Conservation (phyloP, 1,139 yeast species). For the Suhomyces bribrorum region DNA sequence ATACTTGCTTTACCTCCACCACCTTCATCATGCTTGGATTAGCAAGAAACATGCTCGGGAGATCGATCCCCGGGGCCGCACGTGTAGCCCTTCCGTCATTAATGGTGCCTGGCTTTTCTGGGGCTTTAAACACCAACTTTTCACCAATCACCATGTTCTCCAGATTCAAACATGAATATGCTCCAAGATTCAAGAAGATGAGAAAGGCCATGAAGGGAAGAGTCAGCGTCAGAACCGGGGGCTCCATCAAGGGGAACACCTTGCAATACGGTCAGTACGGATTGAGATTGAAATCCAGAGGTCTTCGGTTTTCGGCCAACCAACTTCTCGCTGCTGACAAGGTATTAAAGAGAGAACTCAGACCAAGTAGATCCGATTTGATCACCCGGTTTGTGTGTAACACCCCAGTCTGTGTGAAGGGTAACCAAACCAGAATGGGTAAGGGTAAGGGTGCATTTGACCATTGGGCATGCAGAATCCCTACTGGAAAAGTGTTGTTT, state of each 20-base stretch:
- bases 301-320: conserved; percentile 82
- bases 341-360: conserved; percentile 76
- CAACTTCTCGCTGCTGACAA: conserved; percentile 91
- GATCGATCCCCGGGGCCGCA: conserved; percentile 6
- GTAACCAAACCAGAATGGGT: conserved; percentile 99
- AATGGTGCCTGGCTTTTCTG: conserved; percentile 1
- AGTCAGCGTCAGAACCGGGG: conserved; percentile 93
- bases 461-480: conserved; percentile 95
- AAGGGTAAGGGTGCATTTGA: conserved; percentile 98
- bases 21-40: conserved; percentile 10
- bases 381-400: conserved; percentile 83
- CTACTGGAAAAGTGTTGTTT: conserved; percentile 90
- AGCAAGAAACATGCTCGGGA: conserved; percentile 10
- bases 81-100: conserved; percentile 4
- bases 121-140: conserved; percentile 1
- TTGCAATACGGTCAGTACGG: conserved; percentile 84
- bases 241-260: conserved; percentile 85
- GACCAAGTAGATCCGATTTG: conserved; percentile 68
- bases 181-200: conserved; percentile 74
- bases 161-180: conserved; percentile 80
- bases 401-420: conserved; percentile 91
- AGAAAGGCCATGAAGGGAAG: conserved; percentile 92
- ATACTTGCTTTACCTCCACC: conserved; percentile 1
- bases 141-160: conserved; percentile 7
- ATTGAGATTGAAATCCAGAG: conserved; percentile 81